Percentiles rank a stretch among this genome's conserved stretches.
phyloP scores from a whole-genome alignment of 768 basidiomycete species.

The Cystofilobasidium ferigula region DNA sequence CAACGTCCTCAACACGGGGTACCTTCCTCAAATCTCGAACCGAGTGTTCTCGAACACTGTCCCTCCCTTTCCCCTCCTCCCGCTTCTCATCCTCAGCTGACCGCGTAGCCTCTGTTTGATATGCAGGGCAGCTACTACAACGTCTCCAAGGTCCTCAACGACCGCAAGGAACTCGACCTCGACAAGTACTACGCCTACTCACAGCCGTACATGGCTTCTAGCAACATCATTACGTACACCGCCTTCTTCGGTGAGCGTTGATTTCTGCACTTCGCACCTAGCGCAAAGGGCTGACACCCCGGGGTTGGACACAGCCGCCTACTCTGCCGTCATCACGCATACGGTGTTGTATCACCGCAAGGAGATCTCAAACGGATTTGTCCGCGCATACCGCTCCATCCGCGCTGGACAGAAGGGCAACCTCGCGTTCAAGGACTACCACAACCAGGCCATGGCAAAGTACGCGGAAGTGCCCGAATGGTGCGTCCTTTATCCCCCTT shows the following conservation, averaged over 20 bases:
- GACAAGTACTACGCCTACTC: constrained; percentile 45
- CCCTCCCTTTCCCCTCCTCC: too few species aligned
- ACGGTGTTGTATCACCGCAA: constrained; percentile 50
- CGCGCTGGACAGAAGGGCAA: constrained; percentile 25
- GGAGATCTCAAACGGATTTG: constrained; percentile 46
- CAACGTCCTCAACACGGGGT: constrained; percentile 32
- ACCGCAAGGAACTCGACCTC: constrained; percentile 36
- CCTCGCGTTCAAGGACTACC: constrained; percentile 22
- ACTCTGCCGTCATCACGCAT: constrained; percentile 43
- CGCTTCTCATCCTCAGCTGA: too few species aligned
- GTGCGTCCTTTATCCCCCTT: background rate
- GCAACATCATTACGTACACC: constrained; percentile 26
- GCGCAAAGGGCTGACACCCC: too few species aligned
- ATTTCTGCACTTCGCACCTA: too few species aligned
- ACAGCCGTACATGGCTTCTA: constrained; percentile 41
- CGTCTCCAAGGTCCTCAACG: constrained; percentile 34
- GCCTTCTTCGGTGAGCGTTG: constrained; percentile 38
- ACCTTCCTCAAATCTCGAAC: constrained; percentile 39
- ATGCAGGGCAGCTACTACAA: constrained; percentile 47
- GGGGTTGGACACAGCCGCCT: constrained; percentile 39
- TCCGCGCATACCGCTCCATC: constrained; percentile 22
- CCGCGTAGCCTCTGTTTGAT: constrained; percentile 41
- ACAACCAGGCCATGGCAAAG: constrained; percentile 19
- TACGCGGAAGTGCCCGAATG: constrained; percentile 24
- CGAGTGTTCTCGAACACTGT: background rate